Evolutionary conservation across 331 rosid species (phyloP), one percentile per base, ranked within the genome.

Genomic region (Rhamnella rubrinervis): DNA sequence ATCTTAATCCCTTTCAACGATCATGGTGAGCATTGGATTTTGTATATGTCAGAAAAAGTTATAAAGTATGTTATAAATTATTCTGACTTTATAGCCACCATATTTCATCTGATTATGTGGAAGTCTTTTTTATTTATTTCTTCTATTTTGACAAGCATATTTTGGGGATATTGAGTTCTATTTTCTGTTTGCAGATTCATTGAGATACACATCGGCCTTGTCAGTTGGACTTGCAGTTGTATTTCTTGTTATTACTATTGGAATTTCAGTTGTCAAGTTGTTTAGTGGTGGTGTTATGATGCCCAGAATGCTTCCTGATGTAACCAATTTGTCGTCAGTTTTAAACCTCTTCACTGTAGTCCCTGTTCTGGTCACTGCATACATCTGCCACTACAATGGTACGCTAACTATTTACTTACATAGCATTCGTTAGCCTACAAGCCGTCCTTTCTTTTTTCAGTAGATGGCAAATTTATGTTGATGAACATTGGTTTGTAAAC

Each of bases 301-400:
- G 96, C 98, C 98, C 26, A 87, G 89, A 78, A 69, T 93, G 80
- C 77, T 93, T 61, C 98, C 98, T 0, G 72, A 80, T 75, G 77
- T 93, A 57, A 76, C 84, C 23, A 85, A 83, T 61, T 67, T 75
- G 15, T 19, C 88, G 4, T 85, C 97, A 3, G 67, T 88, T 78
- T 67, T 91, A 59, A 79, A 80, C 55, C 89, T 91, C 20, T 93
- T 91, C 77, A 93, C 98, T 0, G 95, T 83, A 10, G 89, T 80
- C 74, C 98, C 98, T 31, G 91, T 93, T 68, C 82, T 93, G 49
- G 95, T 93, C 69, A 85, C 88, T 19, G 98, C 97, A 57, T 93
- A 74, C 63, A 84, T 93, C 66, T 93, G 98, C 81, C 98, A 93
- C 66, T 93, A 82, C 85, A 93, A 93, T 20, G 98, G 98, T 93